Evolutionary conservation across 306 rosid species (phyloP), one percentile per base, ranked within the genome.

Genomic region (Arachis hypogaea): DNA sequence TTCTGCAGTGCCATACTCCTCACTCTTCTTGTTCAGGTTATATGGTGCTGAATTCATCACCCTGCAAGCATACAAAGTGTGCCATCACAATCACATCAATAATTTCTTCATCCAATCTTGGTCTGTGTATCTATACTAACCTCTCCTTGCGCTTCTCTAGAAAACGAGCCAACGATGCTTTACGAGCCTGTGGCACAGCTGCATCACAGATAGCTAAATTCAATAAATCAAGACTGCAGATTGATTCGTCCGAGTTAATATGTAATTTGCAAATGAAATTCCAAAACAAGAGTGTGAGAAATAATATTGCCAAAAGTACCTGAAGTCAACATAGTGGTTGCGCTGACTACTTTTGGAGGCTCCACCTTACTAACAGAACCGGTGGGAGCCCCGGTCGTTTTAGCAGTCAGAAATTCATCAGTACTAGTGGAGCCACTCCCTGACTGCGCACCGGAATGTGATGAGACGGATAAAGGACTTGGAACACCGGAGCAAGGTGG

Each of bases 71-170:
- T 12, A 57, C 6, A 70, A 29, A 63, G 71, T 52, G 65, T 33
- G 52, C 47, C 55, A 22, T 22, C 28, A 22, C 28, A 22, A 22
- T 63, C 57, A 16, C 61, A 71, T 74, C 30, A 75, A 12, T 33
- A 59, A 68, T 40, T 44, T 47, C 76, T 44, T 47, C 76, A 45
- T 68, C 66, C 11, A 61, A 29, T 68, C 30, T 62, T 64, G 30
- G 10, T 44, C 10, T 3, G 12, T 33, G 54, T 8, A 56, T 12
- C 18, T 18, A 0, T 29, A 80, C 68, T 85, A 76, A 90, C 98
- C 98, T 88, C 73, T 93, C 98, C 87, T 87, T 90, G 82, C 98
- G 97, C 87, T 93, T 93, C 84, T 88, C 92, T 60, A 93, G 81
- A 79, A 90, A 93, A 7, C 98, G 84, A 70, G 93, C 93, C 90